Evolutionary conservation across 768 basidiomycete genomes (phyloP).

Genomic region (Rickenella mellea): DNA sequence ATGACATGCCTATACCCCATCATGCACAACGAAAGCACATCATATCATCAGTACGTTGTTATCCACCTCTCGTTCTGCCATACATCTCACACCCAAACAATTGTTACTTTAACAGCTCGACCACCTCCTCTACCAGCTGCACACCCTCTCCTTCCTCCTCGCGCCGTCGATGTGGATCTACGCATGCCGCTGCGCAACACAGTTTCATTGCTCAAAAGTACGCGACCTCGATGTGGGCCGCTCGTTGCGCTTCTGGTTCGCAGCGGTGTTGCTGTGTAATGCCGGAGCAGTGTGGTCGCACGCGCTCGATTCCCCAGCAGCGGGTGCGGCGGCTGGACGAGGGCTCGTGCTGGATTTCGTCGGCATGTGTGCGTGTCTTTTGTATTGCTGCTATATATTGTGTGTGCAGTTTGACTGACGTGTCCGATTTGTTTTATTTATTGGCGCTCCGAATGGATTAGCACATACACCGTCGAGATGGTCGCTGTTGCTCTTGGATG

Average conservation of each 20-base stretch:
- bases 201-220: constrained; percentile 59
- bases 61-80: constrained; percentile 8
- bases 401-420: background rate
- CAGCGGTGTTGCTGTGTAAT: constrained; percentile 50
- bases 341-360: constrained; percentile 69
- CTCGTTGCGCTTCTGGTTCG: constrained; percentile 62
- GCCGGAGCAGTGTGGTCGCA: constrained; percentile 54
- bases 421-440: background rate
- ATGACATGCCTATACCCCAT: constrained; percentile 20
- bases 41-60: constrained; percentile 47
- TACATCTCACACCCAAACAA: background rate
- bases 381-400: background rate
- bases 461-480: constrained; percentile 54
- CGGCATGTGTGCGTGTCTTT: constrained; percentile 52
- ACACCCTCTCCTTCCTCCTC: constrained; percentile 68
- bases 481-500: constrained; percentile 58
- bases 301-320: too few relatives aligned
- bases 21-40: constrained; percentile 65
- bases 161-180: constrained; percentile 56
- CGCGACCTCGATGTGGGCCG: constrained; percentile 54
- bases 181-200: constrained; percentile 44
- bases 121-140: constrained; percentile 59
- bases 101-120: constrained; percentile 41
- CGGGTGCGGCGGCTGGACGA: constrained; percentile 46
- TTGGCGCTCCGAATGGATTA: constrained; percentile 14